Evolutionary conservation across 371 early-diverging fungal genomes (phyloP).

Genomic region (Mucor indicus): DNA sequence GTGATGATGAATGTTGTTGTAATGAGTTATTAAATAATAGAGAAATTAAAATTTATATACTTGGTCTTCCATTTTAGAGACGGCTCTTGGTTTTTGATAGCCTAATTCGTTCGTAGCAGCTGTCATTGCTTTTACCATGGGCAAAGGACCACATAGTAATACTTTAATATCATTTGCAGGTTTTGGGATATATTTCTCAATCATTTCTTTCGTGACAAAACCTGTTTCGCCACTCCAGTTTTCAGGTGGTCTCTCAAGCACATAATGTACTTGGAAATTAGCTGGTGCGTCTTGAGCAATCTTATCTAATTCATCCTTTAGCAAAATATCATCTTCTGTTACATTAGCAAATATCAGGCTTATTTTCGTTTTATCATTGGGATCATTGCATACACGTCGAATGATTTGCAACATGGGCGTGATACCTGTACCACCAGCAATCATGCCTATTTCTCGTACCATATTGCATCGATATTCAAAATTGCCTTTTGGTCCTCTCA

Average conservation of each 20-base stretch:
- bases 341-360: slow-evolving; percentile 89
- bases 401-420: slow-evolving; percentile 94
- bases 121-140: slow-evolving; percentile 75
- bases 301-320: slow-evolving; percentile 77
- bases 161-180: slow-evolving; percentile 81
- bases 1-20: neutral
- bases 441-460: slow-evolving; percentile 84
- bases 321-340: slow-evolving; percentile 80
- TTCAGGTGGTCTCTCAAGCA: slow-evolving; percentile 74
- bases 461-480: slow-evolving; percentile 88
- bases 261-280: slow-evolving; percentile 79
- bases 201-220: slow-evolving; percentile 75
- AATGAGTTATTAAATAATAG: neutral
- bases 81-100: slow-evolving; percentile 70
- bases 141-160: slow-evolving; percentile 86
- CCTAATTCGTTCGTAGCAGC: slow-evolving; percentile 62
- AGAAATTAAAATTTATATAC: slow-evolving; percentile 84
- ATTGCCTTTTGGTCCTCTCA: slow-evolving; percentile 90
- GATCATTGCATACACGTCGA: slow-evolving; percentile 74
- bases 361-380: slow-evolving; percentile 72
- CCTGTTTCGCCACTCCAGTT: slow-evolving; percentile 84
- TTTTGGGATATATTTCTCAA: slow-evolving; percentile 64
- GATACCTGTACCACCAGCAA: slow-evolving; percentile 92
- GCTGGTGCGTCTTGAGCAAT: slow-evolving; percentile 69
- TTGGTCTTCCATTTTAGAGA: slow-evolving; percentile 84